These are phyloP conservation scores for Fragaria nilgerrensis DNA, from an alignment of 306 rosid species.

Conservation along the genomic window DNA sequence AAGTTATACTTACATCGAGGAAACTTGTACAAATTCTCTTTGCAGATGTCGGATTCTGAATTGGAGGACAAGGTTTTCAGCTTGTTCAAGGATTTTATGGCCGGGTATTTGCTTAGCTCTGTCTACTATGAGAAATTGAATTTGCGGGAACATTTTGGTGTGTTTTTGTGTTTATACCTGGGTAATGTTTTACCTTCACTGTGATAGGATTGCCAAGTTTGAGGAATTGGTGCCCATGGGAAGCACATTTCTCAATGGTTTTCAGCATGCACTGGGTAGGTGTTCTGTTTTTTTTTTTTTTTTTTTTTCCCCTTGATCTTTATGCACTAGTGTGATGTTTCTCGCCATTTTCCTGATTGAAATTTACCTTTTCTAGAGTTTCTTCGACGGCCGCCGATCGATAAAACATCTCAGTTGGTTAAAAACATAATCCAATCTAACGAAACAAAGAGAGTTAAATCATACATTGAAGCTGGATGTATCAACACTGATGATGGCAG, in stretches of 20 bases:
- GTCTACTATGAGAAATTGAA: background rate
- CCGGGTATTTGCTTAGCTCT: slow-evolving; percentile 40
- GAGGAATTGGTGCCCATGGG: slow-evolving; percentile 62
- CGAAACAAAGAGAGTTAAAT: slow-evolving; percentile 49
- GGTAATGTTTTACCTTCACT: slow-evolving; percentile 22
- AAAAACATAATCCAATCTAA: slow-evolving; percentile 48
- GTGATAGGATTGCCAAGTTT: slow-evolving; percentile 54
- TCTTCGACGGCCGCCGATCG: slow-evolving; percentile 57
- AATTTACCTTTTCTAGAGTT: slow-evolving; percentile 42
- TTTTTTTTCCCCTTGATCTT: background rate
- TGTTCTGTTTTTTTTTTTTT: slow-evolving; percentile 15
- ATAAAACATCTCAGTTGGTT: slow-evolving; percentile 48
- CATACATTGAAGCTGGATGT: slow-evolving; percentile 66
- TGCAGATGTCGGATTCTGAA: slow-evolving; percentile 26
- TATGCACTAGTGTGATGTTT: slow-evolving; percentile 4
- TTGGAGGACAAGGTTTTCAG: slow-evolving; percentile 30
- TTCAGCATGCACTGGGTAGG: slow-evolving; percentile 76
- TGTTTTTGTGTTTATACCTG: background rate
- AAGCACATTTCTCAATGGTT: slow-evolving; percentile 52
- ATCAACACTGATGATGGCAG: slow-evolving; percentile 42
- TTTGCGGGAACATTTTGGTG: background rate
- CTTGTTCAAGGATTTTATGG: slow-evolving; percentile 58
- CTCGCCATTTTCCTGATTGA: background rate
- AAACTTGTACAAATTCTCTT: background rate
- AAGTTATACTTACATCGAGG: background rate